Conservation (phyloP, 768 basidiomycete genomes). For the Artomyces pyxidatus region DNA sequence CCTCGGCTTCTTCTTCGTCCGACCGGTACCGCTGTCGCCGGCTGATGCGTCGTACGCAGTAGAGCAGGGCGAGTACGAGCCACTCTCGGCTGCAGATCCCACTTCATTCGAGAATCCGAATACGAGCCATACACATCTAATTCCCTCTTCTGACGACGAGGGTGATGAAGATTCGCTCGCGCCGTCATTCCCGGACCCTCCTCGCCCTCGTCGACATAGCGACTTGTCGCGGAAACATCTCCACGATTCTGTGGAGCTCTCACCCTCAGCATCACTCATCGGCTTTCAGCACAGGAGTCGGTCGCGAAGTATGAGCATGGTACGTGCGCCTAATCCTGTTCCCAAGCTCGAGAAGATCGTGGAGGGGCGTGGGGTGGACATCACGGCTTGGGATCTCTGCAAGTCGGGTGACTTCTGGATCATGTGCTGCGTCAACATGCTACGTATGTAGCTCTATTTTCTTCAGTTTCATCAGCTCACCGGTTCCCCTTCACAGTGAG, state of each 20-base stretch:
- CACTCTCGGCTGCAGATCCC: constrained; percentile 12
- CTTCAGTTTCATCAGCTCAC: background rate
- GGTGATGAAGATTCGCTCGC: constrained; percentile 7
- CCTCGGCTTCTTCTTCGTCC: constrained; percentile 65
- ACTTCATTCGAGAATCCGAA: constrained; percentile 1
- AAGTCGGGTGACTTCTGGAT: constrained; percentile 55
- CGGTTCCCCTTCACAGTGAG: constrained; percentile 37
- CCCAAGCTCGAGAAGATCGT: constrained; percentile 4
- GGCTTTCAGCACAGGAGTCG: background rate
- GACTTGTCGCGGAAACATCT: background rate
- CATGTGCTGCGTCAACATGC: constrained; percentile 43
- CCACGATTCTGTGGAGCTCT: constrained; percentile 6
- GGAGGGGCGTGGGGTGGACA: constrained; percentile 32
- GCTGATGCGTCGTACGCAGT: constrained; percentile 18
- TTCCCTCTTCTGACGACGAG: background rate
- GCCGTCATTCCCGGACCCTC: background rate
- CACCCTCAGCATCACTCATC: background rate
- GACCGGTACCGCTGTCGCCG: constrained; percentile 53
- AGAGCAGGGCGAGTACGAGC: constrained; percentile 19
- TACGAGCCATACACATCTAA: background rate
- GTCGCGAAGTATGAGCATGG: background rate
- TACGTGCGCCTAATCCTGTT: background rate
- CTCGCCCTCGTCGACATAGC: background rate
- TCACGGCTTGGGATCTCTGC: constrained; percentile 47
- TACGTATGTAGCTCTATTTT: constrained; percentile 35